These are phyloP conservation scores for Stephania japonica DNA, from an alignment of 164 flowering plant species.

Conservation along the genomic window DNA sequence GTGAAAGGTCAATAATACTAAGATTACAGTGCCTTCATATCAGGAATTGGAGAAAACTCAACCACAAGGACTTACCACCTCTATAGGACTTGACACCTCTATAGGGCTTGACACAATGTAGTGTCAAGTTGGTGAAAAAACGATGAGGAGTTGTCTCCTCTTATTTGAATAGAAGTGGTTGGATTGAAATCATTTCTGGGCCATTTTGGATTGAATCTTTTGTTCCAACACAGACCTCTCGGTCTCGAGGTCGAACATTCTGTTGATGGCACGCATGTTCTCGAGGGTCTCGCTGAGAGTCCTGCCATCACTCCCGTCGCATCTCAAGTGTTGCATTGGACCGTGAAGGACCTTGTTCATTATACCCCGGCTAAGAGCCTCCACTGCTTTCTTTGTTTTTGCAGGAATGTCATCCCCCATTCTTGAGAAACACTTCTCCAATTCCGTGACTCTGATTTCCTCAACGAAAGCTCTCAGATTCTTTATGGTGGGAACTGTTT, in stretches of 20 bases:
- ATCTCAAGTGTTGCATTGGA: constrained; percentile 95
- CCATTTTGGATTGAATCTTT: constrained; percentile 80
- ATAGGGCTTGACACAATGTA: not conserved
- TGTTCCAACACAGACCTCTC: constrained; percentile 73
- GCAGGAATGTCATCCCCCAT: constrained; percentile 75
- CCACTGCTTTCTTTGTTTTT: constrained; percentile 67
- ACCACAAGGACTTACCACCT: not conserved
- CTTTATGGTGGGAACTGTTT: constrained; percentile 96
- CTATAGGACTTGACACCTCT: not conserved
- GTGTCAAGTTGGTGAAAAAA: not conserved
- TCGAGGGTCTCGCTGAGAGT: constrained; percentile 80
- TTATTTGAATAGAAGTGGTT: not conserved
- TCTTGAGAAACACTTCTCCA: constrained; percentile 83
- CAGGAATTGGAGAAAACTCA: not conserved
- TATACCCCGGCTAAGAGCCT: constrained; percentile 87
- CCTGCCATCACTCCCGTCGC: constrained; percentile 86
- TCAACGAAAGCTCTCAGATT: constrained; percentile 86
- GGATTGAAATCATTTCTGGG: constrained; percentile 34
- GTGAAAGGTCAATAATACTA: not conserved
- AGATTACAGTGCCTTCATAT: not conserved
- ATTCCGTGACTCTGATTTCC: constrained; percentile 64
- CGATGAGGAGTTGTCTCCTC: not conserved
- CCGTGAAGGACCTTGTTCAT: constrained; percentile 94
- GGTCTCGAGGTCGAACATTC: constrained; percentile 84
- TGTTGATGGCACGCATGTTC: constrained; percentile 92